These are phyloP conservation scores for Fusarium pseudograminearum DNA, from an alignment of 2,329 filamentous ascomycete genomes.

Conservation along the genomic window DNA sequence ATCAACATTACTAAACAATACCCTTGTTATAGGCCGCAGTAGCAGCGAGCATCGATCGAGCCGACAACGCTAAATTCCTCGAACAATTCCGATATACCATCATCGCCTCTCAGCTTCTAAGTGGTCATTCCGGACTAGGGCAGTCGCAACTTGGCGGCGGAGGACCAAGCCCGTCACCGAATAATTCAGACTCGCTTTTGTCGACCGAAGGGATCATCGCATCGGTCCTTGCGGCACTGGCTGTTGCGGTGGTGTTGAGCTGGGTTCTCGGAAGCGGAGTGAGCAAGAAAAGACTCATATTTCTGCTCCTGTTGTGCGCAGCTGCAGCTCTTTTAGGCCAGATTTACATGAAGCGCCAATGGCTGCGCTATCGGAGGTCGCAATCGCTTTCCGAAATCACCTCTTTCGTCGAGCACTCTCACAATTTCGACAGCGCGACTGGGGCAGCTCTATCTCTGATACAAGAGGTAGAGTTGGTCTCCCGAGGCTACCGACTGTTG, in stretches of 20 bases:
- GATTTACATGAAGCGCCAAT: conserved; percentile 80
- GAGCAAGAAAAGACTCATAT: conserved; percentile 67
- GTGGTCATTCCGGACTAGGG: conserved; percentile 69
- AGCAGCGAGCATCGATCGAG: conserved; percentile 77
- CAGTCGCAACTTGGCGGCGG: conserved; percentile 47
- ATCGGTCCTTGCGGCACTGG: conserved; percentile 63
- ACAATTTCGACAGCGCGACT: conserved; percentile 82
- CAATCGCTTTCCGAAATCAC: conserved; percentile 78
- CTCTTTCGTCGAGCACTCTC: conserved; percentile 77
- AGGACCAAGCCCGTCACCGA: conserved; percentile 21
- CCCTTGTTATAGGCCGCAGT: conserved; percentile 68
- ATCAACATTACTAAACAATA: conserved; percentile 21
- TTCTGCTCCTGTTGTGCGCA: conserved; percentile 64
- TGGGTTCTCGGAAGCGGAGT: conserved; percentile 71
- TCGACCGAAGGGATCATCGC: conserved; percentile 64
- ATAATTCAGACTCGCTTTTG: conserved; percentile 49
- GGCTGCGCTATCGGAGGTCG: conserved; percentile 81
- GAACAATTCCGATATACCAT: conserved; percentile 95
- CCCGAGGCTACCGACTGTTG: conserved; percentile 87
- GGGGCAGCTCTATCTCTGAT: conserved; percentile 83
- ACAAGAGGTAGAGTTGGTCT: conserved; percentile 95
- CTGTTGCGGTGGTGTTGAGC: conserved; percentile 78
- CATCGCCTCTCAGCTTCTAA: conserved; percentile 89
- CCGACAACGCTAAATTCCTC: conserved; percentile 86
- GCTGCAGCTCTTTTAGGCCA: conserved; percentile 70